A percentile compares a stretch with the other conserved stretches of the same genome.
Conservation (phyloP, 768 basidiomycete genomes). For the Thelephora ganbajun region DNA sequence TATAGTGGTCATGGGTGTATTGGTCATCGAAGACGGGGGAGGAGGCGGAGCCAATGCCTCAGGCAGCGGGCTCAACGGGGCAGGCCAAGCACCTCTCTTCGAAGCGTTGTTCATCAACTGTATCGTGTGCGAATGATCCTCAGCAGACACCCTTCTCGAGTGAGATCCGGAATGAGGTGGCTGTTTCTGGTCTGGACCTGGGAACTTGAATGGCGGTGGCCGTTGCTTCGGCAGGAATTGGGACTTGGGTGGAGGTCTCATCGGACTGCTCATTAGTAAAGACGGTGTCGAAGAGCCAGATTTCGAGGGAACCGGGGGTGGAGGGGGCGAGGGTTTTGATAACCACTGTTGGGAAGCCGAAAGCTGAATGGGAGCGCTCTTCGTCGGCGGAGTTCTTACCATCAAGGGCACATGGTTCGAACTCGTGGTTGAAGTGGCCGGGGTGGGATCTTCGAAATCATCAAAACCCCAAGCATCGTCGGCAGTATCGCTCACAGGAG, state of each 20-base stretch:
- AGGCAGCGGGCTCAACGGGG: constrained; percentile 16
- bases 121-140: not conserved
- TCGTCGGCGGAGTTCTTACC: too few relatives aligned
- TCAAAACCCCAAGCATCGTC: not conserved
- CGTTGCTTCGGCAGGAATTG: not conserved
- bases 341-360: too few relatives aligned
- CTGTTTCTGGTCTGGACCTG: not conserved
- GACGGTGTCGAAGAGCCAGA: too few relatives aligned
- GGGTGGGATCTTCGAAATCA: too few relatives aligned
- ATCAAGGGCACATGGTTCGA: too few relatives aligned
- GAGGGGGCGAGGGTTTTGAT: too few relatives aligned
- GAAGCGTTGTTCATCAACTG: constrained; percentile 2
- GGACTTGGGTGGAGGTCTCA: too few relatives aligned
- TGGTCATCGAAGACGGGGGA: constrained; percentile 11
- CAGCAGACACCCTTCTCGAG: too few relatives aligned
- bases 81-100: constrained; percentile 12
- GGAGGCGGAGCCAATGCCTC: constrained; percentile 18
- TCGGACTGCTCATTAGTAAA: too few relatives aligned
- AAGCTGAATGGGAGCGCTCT: too few relatives aligned
- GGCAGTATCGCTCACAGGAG: constrained; percentile 10
- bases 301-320: too few relatives aligned
- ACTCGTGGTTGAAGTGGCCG: too few relatives aligned
- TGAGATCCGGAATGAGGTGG: not conserved
- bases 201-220: not conserved
- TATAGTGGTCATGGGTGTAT: not conserved